Conservation (phyloP, 192 early-diverging fungal genomes). For the Thamnidium elegans region DNA sequence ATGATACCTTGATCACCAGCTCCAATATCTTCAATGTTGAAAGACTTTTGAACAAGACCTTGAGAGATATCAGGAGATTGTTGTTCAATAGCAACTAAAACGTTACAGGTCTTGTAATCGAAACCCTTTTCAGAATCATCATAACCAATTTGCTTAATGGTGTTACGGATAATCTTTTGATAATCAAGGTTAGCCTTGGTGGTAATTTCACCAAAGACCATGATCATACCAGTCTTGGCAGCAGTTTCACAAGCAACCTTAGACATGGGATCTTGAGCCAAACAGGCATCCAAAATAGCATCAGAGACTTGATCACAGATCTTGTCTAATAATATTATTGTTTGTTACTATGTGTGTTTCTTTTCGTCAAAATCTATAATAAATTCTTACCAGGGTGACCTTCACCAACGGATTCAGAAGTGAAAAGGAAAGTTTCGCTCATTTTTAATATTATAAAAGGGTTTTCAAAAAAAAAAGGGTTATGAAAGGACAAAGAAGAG, state of each 20-base stretch:
- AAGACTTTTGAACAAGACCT: slow-evolving; percentile 91
- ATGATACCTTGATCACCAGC: slow-evolving; percentile 98
- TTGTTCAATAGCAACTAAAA: slow-evolving; percentile 99
- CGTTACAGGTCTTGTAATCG: slow-evolving; percentile 99
- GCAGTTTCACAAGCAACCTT: slow-evolving; percentile 99
- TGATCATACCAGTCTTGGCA: slow-evolving; percentile 99
- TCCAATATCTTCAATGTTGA: slow-evolving; percentile 94
- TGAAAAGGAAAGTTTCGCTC: slow-evolving; percentile 95
- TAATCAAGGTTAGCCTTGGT: slow-evolving; percentile 98
- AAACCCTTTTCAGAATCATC: slow-evolving; percentile 99
- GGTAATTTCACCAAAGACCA: slow-evolving; percentile 99
- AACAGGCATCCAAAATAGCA: slow-evolving; percentile 96
- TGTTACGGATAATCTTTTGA: slow-evolving; percentile 99
- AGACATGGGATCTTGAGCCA: slow-evolving; percentile 92
- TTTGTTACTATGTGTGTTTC: not conserved
- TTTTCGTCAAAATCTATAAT: not conserved
- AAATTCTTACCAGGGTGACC: slow-evolving; percentile 85
- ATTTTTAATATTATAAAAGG: slow-evolving; percentile 9
- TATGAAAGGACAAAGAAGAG: too few relatives aligned
- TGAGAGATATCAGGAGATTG: slow-evolving; percentile 99
- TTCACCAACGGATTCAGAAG: slow-evolving; percentile 99
- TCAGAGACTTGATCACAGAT: slow-evolving; percentile 99
- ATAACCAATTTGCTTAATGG: slow-evolving; percentile 98
- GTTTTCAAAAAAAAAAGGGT: slow-evolving; percentile 1
- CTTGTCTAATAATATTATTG: slow-evolving; percentile 68